These are phyloP conservation scores for Chaetomidium leptoderma DNA, from an alignment of 495 filamentous ascomycete genomes.

Conservation along the genomic window DNA sequence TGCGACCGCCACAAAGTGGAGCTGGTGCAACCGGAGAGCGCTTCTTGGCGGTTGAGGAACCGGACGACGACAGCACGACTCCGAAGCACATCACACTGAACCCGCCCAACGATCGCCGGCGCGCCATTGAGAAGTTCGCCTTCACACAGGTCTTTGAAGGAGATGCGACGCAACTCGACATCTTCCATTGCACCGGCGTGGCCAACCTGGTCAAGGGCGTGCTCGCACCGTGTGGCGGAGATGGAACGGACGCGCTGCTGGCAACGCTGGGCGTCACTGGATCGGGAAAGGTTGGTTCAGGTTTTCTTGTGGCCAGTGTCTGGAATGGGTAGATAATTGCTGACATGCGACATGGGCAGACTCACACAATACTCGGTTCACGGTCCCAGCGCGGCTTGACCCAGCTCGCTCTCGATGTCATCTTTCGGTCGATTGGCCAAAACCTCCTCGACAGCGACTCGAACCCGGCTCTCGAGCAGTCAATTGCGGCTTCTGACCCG, in stretches of 20 bases:
- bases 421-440: constrained; percentile 71
- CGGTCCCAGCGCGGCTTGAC: constrained; percentile 81
- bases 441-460: constrained; percentile 61
- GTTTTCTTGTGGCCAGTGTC: background rate
- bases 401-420: constrained; percentile 83
- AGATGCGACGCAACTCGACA: constrained; percentile 71
- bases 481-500: constrained; percentile 68
- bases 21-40: constrained; percentile 51
- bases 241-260: constrained; percentile 81
- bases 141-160: constrained; percentile 95
- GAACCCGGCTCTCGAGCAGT: constrained; percentile 59
- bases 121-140: constrained; percentile 86
- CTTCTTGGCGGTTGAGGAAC: constrained; percentile 71
- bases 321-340: constrained; percentile 15
- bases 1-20: constrained; percentile 64
- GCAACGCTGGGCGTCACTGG: constrained; percentile 94
- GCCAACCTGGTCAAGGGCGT: constrained; percentile 74
- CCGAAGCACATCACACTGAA: constrained; percentile 85
- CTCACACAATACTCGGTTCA: constrained; percentile 93
- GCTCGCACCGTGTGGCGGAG: constrained; percentile 58
- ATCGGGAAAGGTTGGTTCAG: constrained; percentile 75
- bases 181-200: constrained; percentile 80
- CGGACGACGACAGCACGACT: constrained; percentile 42
- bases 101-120: constrained; percentile 76
- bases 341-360: constrained; percentile 52